Evolutionary conservation across 192 early-diverging fungal species (phyloP), one percentile per base, ranked within the genome.

Genomic region (Linnemannia exigua): DNA sequence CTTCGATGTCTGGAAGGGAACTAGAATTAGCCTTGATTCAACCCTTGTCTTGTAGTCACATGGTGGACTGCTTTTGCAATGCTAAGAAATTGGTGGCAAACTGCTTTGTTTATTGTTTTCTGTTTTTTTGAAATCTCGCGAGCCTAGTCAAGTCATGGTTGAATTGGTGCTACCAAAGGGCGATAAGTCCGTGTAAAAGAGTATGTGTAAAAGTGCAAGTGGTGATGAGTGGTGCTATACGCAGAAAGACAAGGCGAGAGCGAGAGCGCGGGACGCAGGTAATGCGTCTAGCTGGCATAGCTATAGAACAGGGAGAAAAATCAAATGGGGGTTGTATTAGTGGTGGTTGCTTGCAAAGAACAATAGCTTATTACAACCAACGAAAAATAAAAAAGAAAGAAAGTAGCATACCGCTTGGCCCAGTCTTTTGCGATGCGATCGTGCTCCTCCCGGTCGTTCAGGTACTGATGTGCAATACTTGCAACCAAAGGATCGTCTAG

Each of bases 401-500:
- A 68, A 52, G 12, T 33, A 20, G 19, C 72, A 50, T 93, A 98
- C 89, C 96, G 90, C 86, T 95, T 94, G 51, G 97, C 97, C 97
- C 97, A 99, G 81, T 99, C 97, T 76, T 94, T 92, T 47, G 98
- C 97, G 22, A 92, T 94, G 47, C 90, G 89, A 75, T 99, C 97
- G 72, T 98, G 97, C 84, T 97, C 95, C 37, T 95, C 93, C 47
- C 97, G 92, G 79, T 97, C 93, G 72, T 90, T 89, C 82, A 98
- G 68, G 72, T 97, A 98, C 87, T 98, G 95, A 75, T 95, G 90
- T 36, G 98, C 97, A 88, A 99, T 98, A 80, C 92, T 94, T 51
- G 93, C 94, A 12, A 98, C 97, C 70, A 98, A 91, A 20, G 98
- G 98, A 84, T 99, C 97, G 89, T 95, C 95, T 95, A 79, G 22